Evolutionary conservation across 371 early-diverging fungal genomes (phyloP), one percentile per base, ranked within the genome.

Genomic region (Actinomortierella ambigua): DNA sequence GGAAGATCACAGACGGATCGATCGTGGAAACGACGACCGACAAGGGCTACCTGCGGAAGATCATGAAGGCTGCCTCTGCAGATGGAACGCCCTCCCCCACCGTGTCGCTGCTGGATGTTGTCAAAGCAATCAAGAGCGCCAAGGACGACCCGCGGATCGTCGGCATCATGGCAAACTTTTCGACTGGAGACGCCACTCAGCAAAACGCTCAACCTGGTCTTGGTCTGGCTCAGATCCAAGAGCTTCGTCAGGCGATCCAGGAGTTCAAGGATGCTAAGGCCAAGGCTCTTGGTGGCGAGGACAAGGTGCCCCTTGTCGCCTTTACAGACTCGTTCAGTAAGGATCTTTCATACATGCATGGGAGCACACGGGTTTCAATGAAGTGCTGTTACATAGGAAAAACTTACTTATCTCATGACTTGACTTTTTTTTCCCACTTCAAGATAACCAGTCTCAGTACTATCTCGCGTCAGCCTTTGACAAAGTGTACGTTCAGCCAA

Each of bases 401-500:
- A n/a, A n/a, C n/a, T n/a, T n/a, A n/a, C n/a, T n/a, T n/a, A n/a
- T n/a, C n/a, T n/a, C n/a, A n/a, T n/a, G n/a, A n/a, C n/a, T n/a
- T n/a, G n/a, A n/a, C n/a, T n/a, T n/a, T n/a, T n/a, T n/a, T n/a
- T n/a, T n/a, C n/a, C n/a, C n/a, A n/a, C n/a, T n/a, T n/a, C n/a
- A n/a, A 69, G 81, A 82, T 48, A 78, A 73, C 41, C 88, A 88
- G 65, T 17, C 63, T 7, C 78, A 79, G 20, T 88, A 87, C 63
- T 86, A 79, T 61, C 59, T 88, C 57, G 87, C 86, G 0, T 79
- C 85, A 29, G 84, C 78, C 0, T 88, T 84, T 48, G 84, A 79
- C 61, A 77, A 81, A 55, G 80, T 88, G 23, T 57, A 71, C 42
- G 75, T 85, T 71, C 86, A 87, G 63, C 86, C 87, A 1, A 66